Evolutionary conservation across 2,329 filamentous ascomycete species (phyloP).

Genomic region (Penicillium sp.): DNA sequence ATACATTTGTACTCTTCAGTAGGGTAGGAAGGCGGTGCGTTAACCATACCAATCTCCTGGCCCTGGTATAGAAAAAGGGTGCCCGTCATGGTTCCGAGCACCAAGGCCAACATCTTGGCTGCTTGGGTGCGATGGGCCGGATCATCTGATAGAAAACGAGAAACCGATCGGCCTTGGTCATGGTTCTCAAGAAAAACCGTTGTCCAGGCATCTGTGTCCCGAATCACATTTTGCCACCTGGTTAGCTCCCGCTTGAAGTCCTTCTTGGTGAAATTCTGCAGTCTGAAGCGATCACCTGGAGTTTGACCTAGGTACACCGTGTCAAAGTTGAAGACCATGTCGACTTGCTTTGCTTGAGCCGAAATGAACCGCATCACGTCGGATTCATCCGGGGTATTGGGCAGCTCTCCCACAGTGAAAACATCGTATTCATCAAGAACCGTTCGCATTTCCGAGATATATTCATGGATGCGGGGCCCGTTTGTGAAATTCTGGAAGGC

Average conservation of each 20-base stretch:
- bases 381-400: constrained; percentile 57
- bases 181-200: constrained; percentile 68
- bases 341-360: constrained; percentile 62
- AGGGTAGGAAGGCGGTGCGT: constrained; percentile 55
- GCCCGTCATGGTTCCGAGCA: constrained; percentile 54
- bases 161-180: constrained; percentile 62
- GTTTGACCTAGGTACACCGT: constrained; percentile 60
- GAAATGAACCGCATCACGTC: constrained; percentile 65
- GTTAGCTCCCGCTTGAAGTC: constrained; percentile 53
- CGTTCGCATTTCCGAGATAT: too few relatives aligned
- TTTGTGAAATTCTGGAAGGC: constrained; percentile 65
- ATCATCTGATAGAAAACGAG: constrained; percentile 59
- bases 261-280: too few relatives aligned
- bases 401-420: constrained; percentile 73
- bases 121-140: constrained; percentile 47
- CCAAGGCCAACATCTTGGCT: constrained; percentile 59
- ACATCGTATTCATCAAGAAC: constrained; percentile 65
- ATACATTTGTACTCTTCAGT: constrained; percentile 48
- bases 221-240: constrained; percentile 56
- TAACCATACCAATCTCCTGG: constrained; percentile 64
- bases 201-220: constrained; percentile 54
- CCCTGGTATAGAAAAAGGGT: constrained; percentile 66
- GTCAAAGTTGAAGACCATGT: constrained; percentile 66
- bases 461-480: constrained; percentile 71
- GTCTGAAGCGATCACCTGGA: constrained; percentile 54